Percentiles rank a stretch among this genome's conserved stretches.
phyloP scores from a whole-genome alignment of 129 eudicot genomes.

The Artemisia tridentata region DNA sequence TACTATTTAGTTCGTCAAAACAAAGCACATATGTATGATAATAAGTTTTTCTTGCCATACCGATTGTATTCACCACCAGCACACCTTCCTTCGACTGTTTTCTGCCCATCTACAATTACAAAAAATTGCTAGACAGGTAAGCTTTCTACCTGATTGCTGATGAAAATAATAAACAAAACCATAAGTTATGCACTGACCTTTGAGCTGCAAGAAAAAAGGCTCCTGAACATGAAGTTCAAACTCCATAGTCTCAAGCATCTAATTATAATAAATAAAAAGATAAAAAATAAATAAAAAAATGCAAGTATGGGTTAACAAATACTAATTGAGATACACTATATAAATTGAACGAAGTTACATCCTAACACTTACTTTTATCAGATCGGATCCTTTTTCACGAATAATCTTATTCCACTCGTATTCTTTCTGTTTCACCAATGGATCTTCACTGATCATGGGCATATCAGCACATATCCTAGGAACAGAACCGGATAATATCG shows the following conservation, averaged over 20 bases:
- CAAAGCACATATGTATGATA: neutral
- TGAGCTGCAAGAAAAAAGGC: slow-evolving; percentile 83
- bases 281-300: neutral
- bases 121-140: slow-evolving; percentile 10
- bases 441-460: slow-evolving; percentile 35
- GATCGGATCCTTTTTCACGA: slow-evolving; percentile 51
- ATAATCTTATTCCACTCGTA: slow-evolving; percentile 54
- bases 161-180: neutral
- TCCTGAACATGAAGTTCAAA: slow-evolving; percentile 88
- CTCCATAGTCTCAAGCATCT: slow-evolving; percentile 62
- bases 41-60: slow-evolving; percentile 35
- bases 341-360: slow-evolving; percentile 1
- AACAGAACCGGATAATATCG: slow-evolving; percentile 48
- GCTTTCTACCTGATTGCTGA: slow-evolving; percentile 18
- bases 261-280: slow-evolving; percentile 16
- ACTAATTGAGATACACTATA: neutral
- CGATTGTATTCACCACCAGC: slow-evolving; percentile 60
- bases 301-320: no score
- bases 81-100: slow-evolving; percentile 96
- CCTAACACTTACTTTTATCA: slow-evolving; percentile 49
- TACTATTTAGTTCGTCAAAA: neutral
- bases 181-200: slow-evolving; percentile 42
- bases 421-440: slow-evolving; percentile 37
- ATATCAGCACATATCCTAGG: slow-evolving; percentile 9
- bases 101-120: slow-evolving; percentile 63